A percentile compares a stretch with the other conserved stretches of the same genome.
Evolutionary conservation across 164 flowering plant genomes (phyloP).

Genomic region (Akebia trifoliata): DNA sequence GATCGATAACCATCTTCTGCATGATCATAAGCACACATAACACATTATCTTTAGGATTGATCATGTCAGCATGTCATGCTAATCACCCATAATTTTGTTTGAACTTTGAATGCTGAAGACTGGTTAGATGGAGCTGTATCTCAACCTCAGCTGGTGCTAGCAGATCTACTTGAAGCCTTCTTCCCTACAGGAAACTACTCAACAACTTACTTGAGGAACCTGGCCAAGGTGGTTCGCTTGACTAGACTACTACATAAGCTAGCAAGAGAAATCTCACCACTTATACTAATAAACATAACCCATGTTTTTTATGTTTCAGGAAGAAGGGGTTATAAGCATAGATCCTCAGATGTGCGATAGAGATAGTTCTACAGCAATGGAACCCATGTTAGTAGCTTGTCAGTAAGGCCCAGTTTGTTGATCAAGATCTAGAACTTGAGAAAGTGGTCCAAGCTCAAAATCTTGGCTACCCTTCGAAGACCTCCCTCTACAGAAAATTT

Average conservation of each 20-base stretch:
- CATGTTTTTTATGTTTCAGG: conserved; percentile 35
- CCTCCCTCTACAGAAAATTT: too few relatives aligned
- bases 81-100: too few relatives aligned
- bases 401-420: conserved; percentile 14
- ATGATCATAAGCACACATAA: too few relatives aligned
- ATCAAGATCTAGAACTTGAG: too few relatives aligned
- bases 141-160: conserved; percentile 86
- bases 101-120: conserved; percentile 33
- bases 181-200: conserved; percentile 79
- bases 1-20: too few relatives aligned
- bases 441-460: too few relatives aligned
- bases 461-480: too few relatives aligned
- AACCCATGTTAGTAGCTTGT: conserved; percentile 57
- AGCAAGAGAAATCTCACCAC: background rate
- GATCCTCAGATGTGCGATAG: conserved; percentile 59
- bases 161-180: conserved; percentile 73
- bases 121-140: conserved; percentile 86
- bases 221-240: conserved; percentile 54
- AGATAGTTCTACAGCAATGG: conserved; percentile 52
- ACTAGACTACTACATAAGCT: background rate
- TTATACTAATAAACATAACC: background rate
- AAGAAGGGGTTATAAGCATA: conserved; percentile 49
- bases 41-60: too few relatives aligned
- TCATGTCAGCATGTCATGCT: too few relatives aligned
- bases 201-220: conserved; percentile 70